These are phyloP conservation scores for Pterocarpus macrocarpus DNA, from an alignment of 306 rosid genomes.

Conservation along the genomic window DNA sequence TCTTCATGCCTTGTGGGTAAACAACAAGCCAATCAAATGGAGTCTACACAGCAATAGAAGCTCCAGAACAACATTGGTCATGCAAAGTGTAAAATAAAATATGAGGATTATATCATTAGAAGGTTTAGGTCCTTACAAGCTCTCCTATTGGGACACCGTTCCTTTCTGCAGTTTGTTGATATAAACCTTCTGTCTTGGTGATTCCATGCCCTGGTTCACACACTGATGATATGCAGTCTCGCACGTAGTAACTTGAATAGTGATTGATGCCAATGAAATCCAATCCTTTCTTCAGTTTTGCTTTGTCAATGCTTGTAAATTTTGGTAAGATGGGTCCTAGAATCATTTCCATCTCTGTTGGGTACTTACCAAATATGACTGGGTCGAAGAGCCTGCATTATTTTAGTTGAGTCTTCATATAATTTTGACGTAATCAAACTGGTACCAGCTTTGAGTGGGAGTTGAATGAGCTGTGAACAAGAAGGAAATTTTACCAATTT, in stretches of 20 bases:
- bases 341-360: slow-evolving; percentile 64
- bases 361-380: slow-evolving; percentile 67
- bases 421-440: not conserved
- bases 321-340: slow-evolving; percentile 59
- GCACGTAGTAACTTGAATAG: slow-evolving; percentile 65
- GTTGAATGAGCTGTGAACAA: not conserved
- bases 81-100: not conserved
- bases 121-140: slow-evolving; percentile 53
- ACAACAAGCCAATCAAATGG: slow-evolving; percentile 61
- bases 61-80: slow-evolving; percentile 1
- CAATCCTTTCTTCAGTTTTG: slow-evolving; percentile 56
- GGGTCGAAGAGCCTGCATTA: slow-evolving; percentile 76
- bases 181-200: slow-evolving; percentile 68
- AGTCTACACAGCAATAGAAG: slow-evolving; percentile 53
- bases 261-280: slow-evolving; percentile 87
- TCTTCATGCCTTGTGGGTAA: slow-evolving; percentile 78
- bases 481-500: slow-evolving; percentile 57
- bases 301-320: slow-evolving; percentile 58
- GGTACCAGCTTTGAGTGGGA: not conserved
- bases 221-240: slow-evolving; percentile 64
- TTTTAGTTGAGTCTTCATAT: not conserved
- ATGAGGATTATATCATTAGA: not conserved
- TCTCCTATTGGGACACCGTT: slow-evolving; percentile 66
- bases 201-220: slow-evolving; percentile 64
- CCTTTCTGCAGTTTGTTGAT: slow-evolving; percentile 45